These are phyloP conservation scores for Allium sativum DNA, from an alignment of 106 monocot species.

Conservation along the genomic window DNA sequence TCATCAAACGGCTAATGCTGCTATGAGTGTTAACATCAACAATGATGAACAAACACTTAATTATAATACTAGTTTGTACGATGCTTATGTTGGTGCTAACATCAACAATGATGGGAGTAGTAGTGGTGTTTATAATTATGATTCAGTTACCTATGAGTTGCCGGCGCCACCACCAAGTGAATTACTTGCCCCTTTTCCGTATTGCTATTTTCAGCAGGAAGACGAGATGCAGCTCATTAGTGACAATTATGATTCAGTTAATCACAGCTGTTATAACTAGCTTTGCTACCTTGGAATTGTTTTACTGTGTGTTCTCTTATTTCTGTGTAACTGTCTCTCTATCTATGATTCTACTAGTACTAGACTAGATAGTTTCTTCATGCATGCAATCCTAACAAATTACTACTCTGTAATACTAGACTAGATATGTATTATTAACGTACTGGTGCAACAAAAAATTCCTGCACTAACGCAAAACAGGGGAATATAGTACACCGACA, in stretches of 20 bases:
- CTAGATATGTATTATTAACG: too few species aligned
- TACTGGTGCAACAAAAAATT: too few species aligned
- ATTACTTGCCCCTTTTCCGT: slow-evolving; percentile 12
- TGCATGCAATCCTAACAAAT: background rate
- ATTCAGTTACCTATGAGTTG: background rate
- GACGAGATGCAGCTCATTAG: background rate
- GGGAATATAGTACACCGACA: too few species aligned
- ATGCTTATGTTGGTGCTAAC: background rate
- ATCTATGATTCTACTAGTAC: background rate
- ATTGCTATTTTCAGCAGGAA: slow-evolving; percentile 5
- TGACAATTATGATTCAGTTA: background rate
- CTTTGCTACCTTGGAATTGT: background rate
- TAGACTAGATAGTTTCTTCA: background rate
- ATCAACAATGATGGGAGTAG: too few species aligned
- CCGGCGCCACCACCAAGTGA: background rate
- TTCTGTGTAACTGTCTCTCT: background rate
- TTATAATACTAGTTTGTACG: background rate
- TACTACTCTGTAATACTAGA: too few species aligned
- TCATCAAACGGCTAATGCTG: slow-evolving; percentile 23
- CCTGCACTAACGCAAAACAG: too few species aligned
- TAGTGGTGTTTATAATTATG: too few species aligned
- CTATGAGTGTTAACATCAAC: background rate
- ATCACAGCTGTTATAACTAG: slow-evolving; percentile 3
- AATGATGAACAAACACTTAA: background rate
- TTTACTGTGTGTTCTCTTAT: background rate